Evolutionary conservation across 495 filamentous ascomycete species (phyloP), one percentile per base, ranked within the genome.

Genomic region (Xylaria flabelliformis): DNA sequence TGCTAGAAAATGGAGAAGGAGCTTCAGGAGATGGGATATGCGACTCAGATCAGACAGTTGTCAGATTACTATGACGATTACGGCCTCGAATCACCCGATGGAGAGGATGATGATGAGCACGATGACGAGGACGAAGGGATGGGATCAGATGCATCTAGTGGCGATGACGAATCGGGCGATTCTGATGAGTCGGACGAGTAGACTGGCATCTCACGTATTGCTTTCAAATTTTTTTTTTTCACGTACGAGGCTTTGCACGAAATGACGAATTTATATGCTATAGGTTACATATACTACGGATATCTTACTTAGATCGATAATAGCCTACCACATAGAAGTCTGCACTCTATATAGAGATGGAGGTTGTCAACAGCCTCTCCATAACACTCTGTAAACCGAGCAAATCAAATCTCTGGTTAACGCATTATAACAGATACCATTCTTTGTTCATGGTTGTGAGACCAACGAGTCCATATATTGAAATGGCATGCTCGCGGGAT

Each of bases 51-150:
- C 34, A 90, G 92, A 75, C 77, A 88, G n/a, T 84, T 98, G 58
- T 89, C 90, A 67, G 88, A 90, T 68, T 98, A 97, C 79, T 89
- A 97, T 78, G 94, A 97, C 75, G 93, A 94, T 79, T 99, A 99
- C 80, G 96, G 95, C 6, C 80, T 98, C 36, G 88, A 92, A 81
- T 85, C 81, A 12, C 90, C 86, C n/a, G 90, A 89, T 3, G 91
- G 88, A 2, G 90, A 92, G 21, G 90, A 88, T 0, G 88, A 88
- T 0, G 88, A 90, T 0, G 89, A 90, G 0, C 89, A 88, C 0
- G 89, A 90, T 0, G 83, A 89, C 3, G 85, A 84, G 8, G 82
- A 82, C 1, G 83, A 75, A 29, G 79, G 83, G 12, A 75, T 65
- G 44, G 77, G 76, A 36, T 83, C 83, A 24, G 71, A 76, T 36